Base-by-base conservation (phyloP, 1,139 yeast species). In the Diutina siamensis region DNA sequence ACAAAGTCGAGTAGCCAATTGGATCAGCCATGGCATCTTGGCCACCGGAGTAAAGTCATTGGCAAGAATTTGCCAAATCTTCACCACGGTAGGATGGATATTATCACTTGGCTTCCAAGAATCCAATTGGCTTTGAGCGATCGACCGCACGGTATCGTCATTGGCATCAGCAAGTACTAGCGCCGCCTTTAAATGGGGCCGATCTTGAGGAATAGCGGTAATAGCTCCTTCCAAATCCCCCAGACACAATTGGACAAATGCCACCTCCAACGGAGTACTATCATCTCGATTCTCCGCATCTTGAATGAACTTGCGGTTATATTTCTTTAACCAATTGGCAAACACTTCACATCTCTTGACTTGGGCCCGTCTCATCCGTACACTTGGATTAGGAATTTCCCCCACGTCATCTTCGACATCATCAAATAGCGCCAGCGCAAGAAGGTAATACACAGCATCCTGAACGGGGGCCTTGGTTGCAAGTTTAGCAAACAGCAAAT, bases 121-220 rank as follows among this genome's bases (percentile, higher is more conserved):
- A 13, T 38, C 63, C 20, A 89, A 61, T 59, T 88, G 96, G 34
- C 64, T 61, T 5, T 57, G 53, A 0, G 96, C 89, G 47, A 77
- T 65, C 1, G 57, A 55, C 47, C 72, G 68, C 1, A 83, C 79
- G 1, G 71, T 66, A 1, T 69, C 68, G 53, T 80, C 84, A 51
- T 82, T 80, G 0, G 92, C 75, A 40, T 85, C 95, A 13, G 83
- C 62, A 45, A 84, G 62, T 0, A 95, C 73, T n/a, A 89, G 61
- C 25, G 86, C 56, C 0, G 76, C 78, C 0, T 95, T 78, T 33
- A 89, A 62, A 58, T 88, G 95, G 9, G 73, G 63, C 54, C 83
- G 83, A 12, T 71, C 71, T 0, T 82, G 62, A 20, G 71, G 65
- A 3, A 80, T 62, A 0, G 96, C 88, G 1, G 65, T 66, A 8